These are phyloP conservation scores for Rhazya stricta DNA, from an alignment of 257 asterid species.

Conservation along the genomic window DNA sequence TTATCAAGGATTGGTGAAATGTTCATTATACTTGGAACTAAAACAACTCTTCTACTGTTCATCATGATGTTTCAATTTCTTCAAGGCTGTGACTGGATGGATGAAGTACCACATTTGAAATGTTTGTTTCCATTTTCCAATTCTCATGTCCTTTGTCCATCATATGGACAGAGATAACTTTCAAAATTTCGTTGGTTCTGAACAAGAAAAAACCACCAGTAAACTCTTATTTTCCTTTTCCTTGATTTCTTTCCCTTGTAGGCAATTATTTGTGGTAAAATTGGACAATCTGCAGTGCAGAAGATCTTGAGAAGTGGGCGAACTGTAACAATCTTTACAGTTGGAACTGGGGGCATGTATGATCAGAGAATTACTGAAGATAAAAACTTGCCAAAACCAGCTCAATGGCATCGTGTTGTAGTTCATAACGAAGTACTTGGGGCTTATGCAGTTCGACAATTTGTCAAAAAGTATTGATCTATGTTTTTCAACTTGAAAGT, in stretches of 20 bases:
- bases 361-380: slow-evolving; percentile 71
- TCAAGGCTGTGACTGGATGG: neutral
- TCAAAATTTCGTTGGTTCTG: neutral
- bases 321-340: slow-evolving; percentile 76
- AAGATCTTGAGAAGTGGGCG: slow-evolving; percentile 91
- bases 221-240: neutral
- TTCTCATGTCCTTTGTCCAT: neutral
- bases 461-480: slow-evolving; percentile 60
- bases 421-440: slow-evolving; percentile 88
- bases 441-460: slow-evolving; percentile 80
- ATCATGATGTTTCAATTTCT: neutral
- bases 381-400: slow-evolving; percentile 66
- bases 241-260: slow-evolving; percentile 16
- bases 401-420: slow-evolving; percentile 96
- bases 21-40: neutral
- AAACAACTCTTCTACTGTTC: neutral
- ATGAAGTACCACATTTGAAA: neutral
- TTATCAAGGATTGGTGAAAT: neutral
- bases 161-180: neutral
- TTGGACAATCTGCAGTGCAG: slow-evolving; percentile 85
- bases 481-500: neutral
- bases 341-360: slow-evolving; percentile 94
- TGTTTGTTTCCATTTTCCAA: neutral
- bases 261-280: slow-evolving; percentile 92
- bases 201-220: neutral